A percentile compares a stretch with the other conserved stretches of the same genome.
These are phyloP conservation scores for Trichoderma pleuroti DNA, from an alignment of 2,329 filamentous ascomycete species.

Conservation along the genomic window DNA sequence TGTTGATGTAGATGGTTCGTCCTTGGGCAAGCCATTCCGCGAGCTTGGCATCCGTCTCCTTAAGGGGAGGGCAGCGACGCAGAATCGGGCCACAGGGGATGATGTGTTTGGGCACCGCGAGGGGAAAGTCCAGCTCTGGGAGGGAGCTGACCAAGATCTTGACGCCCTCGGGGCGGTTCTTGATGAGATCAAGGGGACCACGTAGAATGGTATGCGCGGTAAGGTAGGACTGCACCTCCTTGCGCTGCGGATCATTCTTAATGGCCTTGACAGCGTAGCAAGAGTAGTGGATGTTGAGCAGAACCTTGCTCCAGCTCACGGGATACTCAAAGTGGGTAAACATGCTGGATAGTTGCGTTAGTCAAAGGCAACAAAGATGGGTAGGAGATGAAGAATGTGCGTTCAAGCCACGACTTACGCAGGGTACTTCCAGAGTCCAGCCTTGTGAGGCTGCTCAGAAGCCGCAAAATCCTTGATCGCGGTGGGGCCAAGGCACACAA, in stretches of 20 bases:
- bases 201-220: conserved; percentile 21
- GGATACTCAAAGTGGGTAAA: conserved; percentile 45
- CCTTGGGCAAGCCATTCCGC: conserved; percentile 39
- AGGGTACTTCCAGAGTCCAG: conserved; percentile 37
- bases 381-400: not conserved
- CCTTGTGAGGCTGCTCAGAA: conserved; percentile 36
- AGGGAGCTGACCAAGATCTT: conserved; percentile 29
- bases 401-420: conserved; percentile 29
- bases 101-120: conserved; percentile 39
- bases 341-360: conserved; percentile 25
- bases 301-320: conserved; percentile 41
- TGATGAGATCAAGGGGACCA: conserved; percentile 25
- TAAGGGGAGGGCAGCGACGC: conserved; percentile 31
- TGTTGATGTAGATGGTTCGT: conserved; percentile 47
- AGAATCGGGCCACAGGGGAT: conserved; percentile 47
- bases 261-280: not conserved
- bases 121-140: conserved; percentile 39
- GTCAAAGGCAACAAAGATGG: not conserved
- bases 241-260: conserved; percentile 16
- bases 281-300: conserved; percentile 39
- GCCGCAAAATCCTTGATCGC: conserved; percentile 40
- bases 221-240: conserved; percentile 19
- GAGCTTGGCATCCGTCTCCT: conserved; percentile 39
- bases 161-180: conserved; percentile 19
- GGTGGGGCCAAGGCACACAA: conserved; percentile 43